A percentile compares a stretch with the other conserved stretches of the same genome.
Evolutionary conservation across 345 rosid species (phyloP).

Genomic region (Melastoma malabathricum): DNA sequence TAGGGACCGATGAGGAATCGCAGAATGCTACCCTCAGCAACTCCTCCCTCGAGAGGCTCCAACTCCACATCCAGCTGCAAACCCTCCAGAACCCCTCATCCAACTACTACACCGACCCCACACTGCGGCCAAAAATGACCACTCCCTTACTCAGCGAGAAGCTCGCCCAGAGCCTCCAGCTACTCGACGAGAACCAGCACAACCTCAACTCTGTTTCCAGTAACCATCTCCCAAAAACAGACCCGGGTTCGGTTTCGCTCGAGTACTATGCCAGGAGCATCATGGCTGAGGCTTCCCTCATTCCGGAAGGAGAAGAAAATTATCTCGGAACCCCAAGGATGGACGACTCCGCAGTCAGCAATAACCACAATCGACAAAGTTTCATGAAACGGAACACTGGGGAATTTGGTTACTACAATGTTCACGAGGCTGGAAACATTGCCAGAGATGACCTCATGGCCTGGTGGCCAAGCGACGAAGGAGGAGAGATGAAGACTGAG

Average conservation of each 20-base stretch:
- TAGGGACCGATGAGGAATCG: too few relatives aligned
- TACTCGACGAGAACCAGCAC: conserved; percentile 12
- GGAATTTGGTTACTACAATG: conserved; percentile 43
- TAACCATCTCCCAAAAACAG: background rate
- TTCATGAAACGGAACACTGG: conserved; percentile 14
- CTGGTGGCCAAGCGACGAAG: conserved; percentile 49
- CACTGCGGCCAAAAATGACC: conserved; percentile 66
- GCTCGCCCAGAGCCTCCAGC: conserved; percentile 22
- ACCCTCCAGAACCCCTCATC: conserved; percentile 41
- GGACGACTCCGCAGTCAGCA: conserved; percentile 14
- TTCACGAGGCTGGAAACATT: conserved; percentile 16
- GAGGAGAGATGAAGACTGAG: conserved; percentile 38
- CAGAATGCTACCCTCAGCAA: conserved; percentile 26
- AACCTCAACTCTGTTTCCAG: conserved; percentile 8
- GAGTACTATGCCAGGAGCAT: too few relatives aligned
- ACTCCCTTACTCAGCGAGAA: conserved; percentile 30
- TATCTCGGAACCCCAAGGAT: background rate
- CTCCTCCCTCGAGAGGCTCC: conserved; percentile 81
- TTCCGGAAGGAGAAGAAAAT: too few relatives aligned
- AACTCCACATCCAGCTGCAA: conserved; percentile 89
- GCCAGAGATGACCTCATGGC: conserved; percentile 23
- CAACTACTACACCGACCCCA: conserved; percentile 44
- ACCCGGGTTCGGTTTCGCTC: background rate
- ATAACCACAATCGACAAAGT: conserved; percentile 13
- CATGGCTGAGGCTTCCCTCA: too few relatives aligned